Base-by-base conservation (phyloP, 441 rosid species). In the Populus hybrid region DNA sequence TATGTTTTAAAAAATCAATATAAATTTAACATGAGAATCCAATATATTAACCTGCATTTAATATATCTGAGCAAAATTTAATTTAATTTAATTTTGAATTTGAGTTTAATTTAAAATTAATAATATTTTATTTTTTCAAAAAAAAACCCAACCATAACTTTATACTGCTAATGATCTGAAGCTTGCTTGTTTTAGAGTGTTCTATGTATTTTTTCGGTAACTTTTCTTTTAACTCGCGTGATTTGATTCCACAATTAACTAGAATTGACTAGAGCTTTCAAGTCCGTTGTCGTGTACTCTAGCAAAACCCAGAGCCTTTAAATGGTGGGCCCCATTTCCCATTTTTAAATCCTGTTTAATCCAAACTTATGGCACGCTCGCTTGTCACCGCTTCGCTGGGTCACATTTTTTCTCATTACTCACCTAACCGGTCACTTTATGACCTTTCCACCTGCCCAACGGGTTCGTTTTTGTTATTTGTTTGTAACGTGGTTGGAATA, bases 191-290 rank as follows among this genome's bases (percentile, higher is more conserved):
- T 40, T 40, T 40, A 2, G 12, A 38, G 42, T 38, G 42, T 10
- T 38, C 42, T 2, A 10, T 38, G 45, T 40, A 40, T 40, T 40
- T 40, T 40, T 10, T 3, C 11, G 4, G 45, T 11, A 40, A 40
- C 45, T 40, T 40, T 9, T 40, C 12, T 71, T 68, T 59, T 35
- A 12, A 33, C 56, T 38, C 23, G 26, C 67, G 84, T 86, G 89
- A 89, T 87, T 86, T 84, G 89, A 83, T 87, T 74, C 66, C 28
- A 71, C 71, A 83, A 72, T 87, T 82, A 83, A 87, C 84, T 79
- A 45, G 82, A 88, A 72, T 84, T 80, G 64, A 89, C 80, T 79
- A 45, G 20, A 40, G 67, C 42, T 70, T 50, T 88, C 88, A 66
- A 80, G 83, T 88, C 92, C 93, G 91, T 50, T 76, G 78, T 74